phyloP scores from a whole-genome alignment of 179 eudicot genomes.

The Pouteria campechiana region DNA sequence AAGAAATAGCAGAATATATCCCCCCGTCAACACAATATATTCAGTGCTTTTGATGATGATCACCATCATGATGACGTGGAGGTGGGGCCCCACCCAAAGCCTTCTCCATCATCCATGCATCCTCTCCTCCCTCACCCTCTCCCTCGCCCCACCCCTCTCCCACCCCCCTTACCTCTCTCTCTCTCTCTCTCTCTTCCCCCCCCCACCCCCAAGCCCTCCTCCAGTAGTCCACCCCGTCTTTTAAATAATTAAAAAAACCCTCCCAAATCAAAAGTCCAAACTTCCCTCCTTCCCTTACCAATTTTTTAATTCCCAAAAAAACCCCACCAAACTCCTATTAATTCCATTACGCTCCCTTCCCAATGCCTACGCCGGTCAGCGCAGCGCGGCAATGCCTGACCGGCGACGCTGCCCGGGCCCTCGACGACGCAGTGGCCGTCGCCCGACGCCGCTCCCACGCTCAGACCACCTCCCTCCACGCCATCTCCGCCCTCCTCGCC shows the following conservation, averaged over 20 bases:
- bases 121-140: slow-evolving; percentile 1
- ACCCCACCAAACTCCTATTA: too few relatives aligned
- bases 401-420: slow-evolving; percentile 54
- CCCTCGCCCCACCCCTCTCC: neutral
- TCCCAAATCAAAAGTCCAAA: too few relatives aligned
- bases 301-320: neutral
- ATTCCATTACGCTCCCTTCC: neutral
- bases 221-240: slow-evolving; percentile 14
- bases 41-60: too few relatives aligned
- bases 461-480: slow-evolving; percentile 84
- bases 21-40: too few relatives aligned
- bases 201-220: slow-evolving; percentile 7
- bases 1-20: too few relatives aligned
- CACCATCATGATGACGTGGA: too few relatives aligned
- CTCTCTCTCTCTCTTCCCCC: slow-evolving; percentile 4
- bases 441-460: slow-evolving; percentile 79
- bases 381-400: slow-evolving; percentile 78
- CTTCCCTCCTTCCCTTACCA: neutral
- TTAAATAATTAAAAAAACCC: slow-evolving; percentile 1
- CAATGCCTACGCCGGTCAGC: slow-evolving; percentile 92
- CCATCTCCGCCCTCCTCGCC: slow-evolving; percentile 58
- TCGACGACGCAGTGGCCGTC: slow-evolving; percentile 80
- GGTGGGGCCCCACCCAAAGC: too few relatives aligned
- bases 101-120: too few relatives aligned
- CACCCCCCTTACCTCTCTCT: neutral